phyloP scores from a whole-genome alignment of 306 rosid species.

The Acacia crassicarpa region DNA sequence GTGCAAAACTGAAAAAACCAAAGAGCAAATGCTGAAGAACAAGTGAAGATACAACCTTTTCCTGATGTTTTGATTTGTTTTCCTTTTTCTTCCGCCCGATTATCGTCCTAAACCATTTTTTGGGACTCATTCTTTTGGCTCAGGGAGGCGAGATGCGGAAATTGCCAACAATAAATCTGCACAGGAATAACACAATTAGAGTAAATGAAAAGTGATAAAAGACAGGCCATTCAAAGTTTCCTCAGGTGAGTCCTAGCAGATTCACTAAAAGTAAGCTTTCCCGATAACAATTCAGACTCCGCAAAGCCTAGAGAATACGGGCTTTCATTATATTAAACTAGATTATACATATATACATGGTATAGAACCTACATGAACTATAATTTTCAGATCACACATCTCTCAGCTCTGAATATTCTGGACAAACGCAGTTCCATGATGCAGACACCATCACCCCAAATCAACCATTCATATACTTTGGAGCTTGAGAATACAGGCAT shows the following conservation, averaged over 20 bases:
- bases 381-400: neutral
- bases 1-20: neutral
- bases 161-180: conserved; percentile 30
- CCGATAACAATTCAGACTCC: neutral
- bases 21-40: neutral
- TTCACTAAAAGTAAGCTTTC: neutral
- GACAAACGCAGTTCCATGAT: neutral
- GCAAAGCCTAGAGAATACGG: neutral
- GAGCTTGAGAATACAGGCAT: neutral
- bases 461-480: neutral
- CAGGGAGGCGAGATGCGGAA: conserved; percentile 10
- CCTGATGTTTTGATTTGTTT: conserved; percentile 43
- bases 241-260: neutral
- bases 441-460: neutral
- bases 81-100: conserved; percentile 54
- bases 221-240: conserved; percentile 3
- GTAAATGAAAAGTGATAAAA: neutral
- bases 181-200: neutral
- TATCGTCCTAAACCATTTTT: conserved; percentile 52
- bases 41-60: conserved; percentile 34
- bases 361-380: neutral
- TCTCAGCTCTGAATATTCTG: neutral
- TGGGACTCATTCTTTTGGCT: conserved; percentile 69
- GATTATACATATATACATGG: neutral
- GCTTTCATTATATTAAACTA: neutral